Conservation (phyloP, 495 filamentous ascomycete genomes). For the Penicillium soppii region DNA sequence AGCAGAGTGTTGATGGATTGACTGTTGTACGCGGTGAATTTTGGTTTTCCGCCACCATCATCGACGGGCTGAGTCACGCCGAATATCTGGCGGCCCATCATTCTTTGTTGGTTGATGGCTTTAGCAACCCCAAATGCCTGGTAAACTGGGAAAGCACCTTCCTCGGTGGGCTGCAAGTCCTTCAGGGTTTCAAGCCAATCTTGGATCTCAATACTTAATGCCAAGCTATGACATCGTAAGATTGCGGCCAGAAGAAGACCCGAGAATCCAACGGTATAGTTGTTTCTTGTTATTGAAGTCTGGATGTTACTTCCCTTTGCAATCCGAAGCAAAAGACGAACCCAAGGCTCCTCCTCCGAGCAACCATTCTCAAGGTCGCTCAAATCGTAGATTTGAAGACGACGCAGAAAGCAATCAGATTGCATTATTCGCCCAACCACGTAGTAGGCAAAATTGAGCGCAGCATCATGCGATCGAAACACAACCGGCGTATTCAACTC, state of each 20-base stretch:
- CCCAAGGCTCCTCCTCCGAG: slow-evolving; percentile 18
- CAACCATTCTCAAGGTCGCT: slow-evolving; percentile 1
- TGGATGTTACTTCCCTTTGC: slow-evolving; percentile 19
- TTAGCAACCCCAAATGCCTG: slow-evolving; percentile 23
- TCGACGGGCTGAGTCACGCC: slow-evolving; percentile 22
- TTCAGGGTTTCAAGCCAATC: slow-evolving; percentile 20
- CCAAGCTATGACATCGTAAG: slow-evolving; percentile 21
- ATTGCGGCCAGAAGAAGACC: slow-evolving; percentile 25
- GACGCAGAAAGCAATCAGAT: slow-evolving; percentile 13
- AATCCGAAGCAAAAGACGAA: slow-evolving; percentile 24
- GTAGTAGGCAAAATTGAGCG: slow-evolving; percentile 31
- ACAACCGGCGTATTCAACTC: background rate
- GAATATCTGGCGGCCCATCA: slow-evolving; percentile 19
- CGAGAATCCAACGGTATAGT: slow-evolving; percentile 32
- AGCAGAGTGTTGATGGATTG: slow-evolving; percentile 25
- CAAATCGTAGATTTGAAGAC: background rate
- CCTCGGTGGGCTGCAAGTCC: slow-evolving; percentile 23
- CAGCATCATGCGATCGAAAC: slow-evolving; percentile 29
- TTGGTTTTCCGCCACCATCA: slow-evolving; percentile 28
- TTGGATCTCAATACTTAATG: slow-evolving; percentile 19
- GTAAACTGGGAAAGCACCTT: slow-evolving; percentile 29
- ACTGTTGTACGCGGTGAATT: slow-evolving; percentile 31
- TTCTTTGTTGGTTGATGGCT: slow-evolving; percentile 21
- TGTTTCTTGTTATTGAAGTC: slow-evolving; percentile 18
- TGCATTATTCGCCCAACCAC: slow-evolving; percentile 29